These are phyloP conservation scores for Orbilia oligospora DNA, from an alignment of 2,329 filamentous ascomycete genomes.

Conservation along the genomic window DNA sequence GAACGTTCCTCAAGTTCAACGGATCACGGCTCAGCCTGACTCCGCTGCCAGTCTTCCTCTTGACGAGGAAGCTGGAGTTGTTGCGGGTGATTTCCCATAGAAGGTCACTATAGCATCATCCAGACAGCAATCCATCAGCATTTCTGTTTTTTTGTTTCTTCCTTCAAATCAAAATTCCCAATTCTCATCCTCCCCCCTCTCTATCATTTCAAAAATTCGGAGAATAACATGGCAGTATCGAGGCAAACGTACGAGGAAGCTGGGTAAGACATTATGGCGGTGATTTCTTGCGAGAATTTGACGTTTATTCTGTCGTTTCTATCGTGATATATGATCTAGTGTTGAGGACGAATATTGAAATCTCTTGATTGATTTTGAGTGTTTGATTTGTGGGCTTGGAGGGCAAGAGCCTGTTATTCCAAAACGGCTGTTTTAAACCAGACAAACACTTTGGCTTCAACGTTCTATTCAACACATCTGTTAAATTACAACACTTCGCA, in stretches of 20 bases:
- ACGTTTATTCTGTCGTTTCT: slow-evolving; percentile 17
- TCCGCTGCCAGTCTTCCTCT: slow-evolving; percentile 84
- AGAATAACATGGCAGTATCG: slow-evolving; percentile 5
- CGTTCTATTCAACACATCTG: slow-evolving; percentile 33
- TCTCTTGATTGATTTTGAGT: slow-evolving; percentile 27
- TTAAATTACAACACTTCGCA: not conserved
- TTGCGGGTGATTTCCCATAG: slow-evolving; percentile 73
- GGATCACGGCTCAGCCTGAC: slow-evolving; percentile 93
- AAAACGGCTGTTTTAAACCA: slow-evolving; percentile 1
- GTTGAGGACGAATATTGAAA: slow-evolving; percentile 57
- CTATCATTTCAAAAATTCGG: slow-evolving; percentile 1
- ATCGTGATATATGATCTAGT: slow-evolving; percentile 32
- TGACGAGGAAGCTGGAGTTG: slow-evolving; percentile 92
- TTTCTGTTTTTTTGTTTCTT: slow-evolving; percentile 14
- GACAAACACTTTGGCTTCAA: slow-evolving; percentile 38
- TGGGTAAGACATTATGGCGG: slow-evolving; percentile 52
- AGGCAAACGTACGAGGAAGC: slow-evolving; percentile 43
- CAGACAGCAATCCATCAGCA: slow-evolving; percentile 33
- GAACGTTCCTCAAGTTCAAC: slow-evolving; percentile 90
- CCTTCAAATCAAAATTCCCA: not conserved
- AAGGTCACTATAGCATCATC: slow-evolving; percentile 49
- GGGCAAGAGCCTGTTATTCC: slow-evolving; percentile 57
- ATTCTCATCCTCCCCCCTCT: slow-evolving; percentile 1
- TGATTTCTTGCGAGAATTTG: slow-evolving; percentile 37
- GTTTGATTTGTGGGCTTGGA: slow-evolving; percentile 54